Conservation (phyloP, 257 asterid species). For the Mentha longifolia region DNA sequence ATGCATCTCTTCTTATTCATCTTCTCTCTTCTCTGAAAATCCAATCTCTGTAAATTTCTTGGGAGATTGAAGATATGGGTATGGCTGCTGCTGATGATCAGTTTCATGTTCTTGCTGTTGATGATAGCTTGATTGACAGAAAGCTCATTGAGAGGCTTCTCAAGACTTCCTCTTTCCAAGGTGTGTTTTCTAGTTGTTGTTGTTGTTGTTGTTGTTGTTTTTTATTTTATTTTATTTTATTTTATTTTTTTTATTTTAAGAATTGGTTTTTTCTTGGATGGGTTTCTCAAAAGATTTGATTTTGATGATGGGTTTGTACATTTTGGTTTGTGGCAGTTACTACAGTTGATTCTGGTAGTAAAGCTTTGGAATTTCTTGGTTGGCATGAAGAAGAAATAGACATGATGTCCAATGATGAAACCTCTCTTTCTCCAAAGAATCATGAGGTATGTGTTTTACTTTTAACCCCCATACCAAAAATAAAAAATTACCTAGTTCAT, state of each 20-base stretch:
- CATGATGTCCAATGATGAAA: slow-evolving; percentile 22
- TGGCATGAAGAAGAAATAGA: slow-evolving; percentile 41
- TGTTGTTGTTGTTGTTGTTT: no score
- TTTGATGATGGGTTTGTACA: neutral
- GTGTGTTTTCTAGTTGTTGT: no score
- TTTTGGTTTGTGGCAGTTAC: slow-evolving; percentile 40
- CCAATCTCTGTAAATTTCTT: no score
- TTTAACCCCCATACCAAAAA: neutral
- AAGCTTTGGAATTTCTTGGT: slow-evolving; percentile 60
- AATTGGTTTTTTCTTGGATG: slow-evolving; percentile 4
- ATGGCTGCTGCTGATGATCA: slow-evolving; percentile 49
- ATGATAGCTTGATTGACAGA: slow-evolving; percentile 66
- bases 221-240: no score
- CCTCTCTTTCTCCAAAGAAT: slow-evolving; percentile 31
- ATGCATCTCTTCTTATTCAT: neutral
- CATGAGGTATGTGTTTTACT: slow-evolving; percentile 25
- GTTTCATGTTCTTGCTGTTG: slow-evolving; percentile 72
- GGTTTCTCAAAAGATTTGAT: neutral
- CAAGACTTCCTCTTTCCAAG: slow-evolving; percentile 55
- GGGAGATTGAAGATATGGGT: slow-evolving; percentile 33
- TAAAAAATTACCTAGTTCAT: neutral
- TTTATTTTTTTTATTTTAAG: neutral
- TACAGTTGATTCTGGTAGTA: slow-evolving; percentile 62
- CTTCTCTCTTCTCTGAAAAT: neutral
- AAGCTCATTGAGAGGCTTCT: slow-evolving; percentile 63